Evolutionary conservation across 1,139 yeast genomes (phyloP).

Genomic region (Lodderomyces metapsilosis): DNA sequence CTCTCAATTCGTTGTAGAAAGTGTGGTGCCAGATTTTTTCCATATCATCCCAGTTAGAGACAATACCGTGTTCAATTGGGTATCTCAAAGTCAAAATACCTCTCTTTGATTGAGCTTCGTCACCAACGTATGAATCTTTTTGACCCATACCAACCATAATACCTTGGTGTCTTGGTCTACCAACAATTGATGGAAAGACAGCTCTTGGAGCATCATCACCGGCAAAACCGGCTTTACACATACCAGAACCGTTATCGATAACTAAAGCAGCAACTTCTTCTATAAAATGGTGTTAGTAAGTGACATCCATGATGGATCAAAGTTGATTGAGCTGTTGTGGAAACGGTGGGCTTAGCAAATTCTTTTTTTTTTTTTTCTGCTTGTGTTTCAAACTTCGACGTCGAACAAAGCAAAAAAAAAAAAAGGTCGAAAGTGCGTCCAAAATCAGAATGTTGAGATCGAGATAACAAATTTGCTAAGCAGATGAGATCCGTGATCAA

Average conservation of each 20-base stretch:
- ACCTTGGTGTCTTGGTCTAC: constrained; percentile 99
- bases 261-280: constrained; percentile 72
- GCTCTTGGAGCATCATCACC: constrained; percentile 99
- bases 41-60: constrained; percentile 99
- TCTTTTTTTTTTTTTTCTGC: not conserved
- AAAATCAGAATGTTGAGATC: constrained; percentile 2
- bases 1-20: constrained; percentile 95
- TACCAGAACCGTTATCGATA: constrained; percentile 99
- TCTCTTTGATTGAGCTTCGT: constrained; percentile 99
- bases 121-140: constrained; percentile 99
- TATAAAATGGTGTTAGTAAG: constrained; percentile 26
- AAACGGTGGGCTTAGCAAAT: not conserved
- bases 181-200: constrained; percentile 99
- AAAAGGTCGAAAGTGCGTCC: not conserved
- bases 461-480: constrained; percentile 3
- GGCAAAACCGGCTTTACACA: constrained; percentile 99
- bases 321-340: not conserved
- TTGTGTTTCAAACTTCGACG: not conserved
- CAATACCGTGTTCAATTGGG: constrained; percentile 99
- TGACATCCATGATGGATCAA: not conserved
- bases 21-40: constrained; percentile 99
- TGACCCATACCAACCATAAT: constrained; percentile 99
- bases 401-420: constrained; percentile 7
- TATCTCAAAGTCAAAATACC: constrained; percentile 98
- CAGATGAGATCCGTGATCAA: not conserved